Percentiles rank a stretch among this genome's conserved stretches.
Evolutionary conservation across 176 grass and related monocot species (phyloP).

Genomic region (Aechmea fasciata): DNA sequence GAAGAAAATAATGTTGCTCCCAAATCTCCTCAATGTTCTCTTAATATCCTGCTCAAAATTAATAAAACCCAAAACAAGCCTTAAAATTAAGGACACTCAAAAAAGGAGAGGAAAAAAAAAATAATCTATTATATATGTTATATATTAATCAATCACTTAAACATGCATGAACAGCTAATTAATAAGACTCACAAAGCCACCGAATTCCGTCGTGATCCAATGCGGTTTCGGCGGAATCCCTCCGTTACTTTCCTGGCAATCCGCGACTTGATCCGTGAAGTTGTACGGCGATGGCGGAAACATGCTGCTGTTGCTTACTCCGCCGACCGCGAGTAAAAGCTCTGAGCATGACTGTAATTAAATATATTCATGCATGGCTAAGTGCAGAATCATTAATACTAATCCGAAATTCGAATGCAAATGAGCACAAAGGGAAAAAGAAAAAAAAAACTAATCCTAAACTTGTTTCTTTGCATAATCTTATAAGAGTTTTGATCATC

Average conservation of each 20-base stretch:
- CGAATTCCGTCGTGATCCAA: slow-evolving; percentile 49
- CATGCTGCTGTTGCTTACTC: slow-evolving; percentile 25
- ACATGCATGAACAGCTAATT: no score
- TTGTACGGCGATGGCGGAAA: slow-evolving; percentile 30
- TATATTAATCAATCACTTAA: no score
- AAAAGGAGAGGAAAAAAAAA: neutral
- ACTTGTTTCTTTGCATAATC: no score
- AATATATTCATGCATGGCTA: neutral
- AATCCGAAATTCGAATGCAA: no score
- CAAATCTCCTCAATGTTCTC: slow-evolving; percentile 38
- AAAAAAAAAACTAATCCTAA: no score
- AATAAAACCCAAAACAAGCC: no score
- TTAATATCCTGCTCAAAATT: slow-evolving; percentile 31
- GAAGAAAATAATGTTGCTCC: slow-evolving; percentile 67
- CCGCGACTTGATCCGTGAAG: neutral
- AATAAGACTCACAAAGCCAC: slow-evolving; percentile 38
- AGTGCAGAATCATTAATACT: neutral
- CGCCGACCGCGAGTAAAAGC: slow-evolving; percentile 25
- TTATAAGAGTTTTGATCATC: no score
- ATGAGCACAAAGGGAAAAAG: no score
- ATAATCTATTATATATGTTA: no score
- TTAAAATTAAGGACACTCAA: neutral
- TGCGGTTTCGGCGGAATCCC: slow-evolving; percentile 27
- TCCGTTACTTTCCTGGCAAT: slow-evolving; percentile 5
- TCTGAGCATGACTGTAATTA: slow-evolving; percentile 52